phyloP scores from a whole-genome alignment of 805 yeast genomes.

The Starmerella etchellsii region DNA sequence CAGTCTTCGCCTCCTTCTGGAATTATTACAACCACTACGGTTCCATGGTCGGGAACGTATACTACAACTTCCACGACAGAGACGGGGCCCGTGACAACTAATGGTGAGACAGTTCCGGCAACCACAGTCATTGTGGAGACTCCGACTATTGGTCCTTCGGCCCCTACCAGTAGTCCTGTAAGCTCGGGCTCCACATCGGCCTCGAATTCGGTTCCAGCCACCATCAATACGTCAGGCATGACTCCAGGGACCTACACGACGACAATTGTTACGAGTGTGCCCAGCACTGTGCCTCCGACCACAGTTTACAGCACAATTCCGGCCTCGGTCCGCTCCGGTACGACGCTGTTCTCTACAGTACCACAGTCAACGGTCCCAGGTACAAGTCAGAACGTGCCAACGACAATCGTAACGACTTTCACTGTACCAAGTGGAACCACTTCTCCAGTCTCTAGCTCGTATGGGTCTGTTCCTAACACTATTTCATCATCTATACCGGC shows the following conservation, averaged over 20 bases:
- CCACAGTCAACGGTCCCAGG: neutral
- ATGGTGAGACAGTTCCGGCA: neutral
- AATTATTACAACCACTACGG: neutral
- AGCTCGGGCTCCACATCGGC: neutral
- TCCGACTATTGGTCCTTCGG: neutral
- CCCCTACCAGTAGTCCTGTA: neutral
- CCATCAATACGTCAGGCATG: neutral
- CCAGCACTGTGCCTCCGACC: constrained; percentile 1
- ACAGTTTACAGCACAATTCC: constrained; percentile 11
- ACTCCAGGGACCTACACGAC: constrained; percentile 2
- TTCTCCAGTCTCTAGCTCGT: neutral
- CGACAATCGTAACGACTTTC: neutral
- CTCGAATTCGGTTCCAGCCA: neutral
- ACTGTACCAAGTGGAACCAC: neutral
- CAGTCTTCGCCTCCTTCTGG: neutral
- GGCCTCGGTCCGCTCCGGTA: constrained; percentile 9
- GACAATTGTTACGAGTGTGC: neutral
- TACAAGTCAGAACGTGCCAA: neutral
- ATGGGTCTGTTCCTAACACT: neutral
- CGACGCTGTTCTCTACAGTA: constrained; percentile 1
- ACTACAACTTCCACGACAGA: neutral
- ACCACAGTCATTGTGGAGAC: constrained; percentile 1
- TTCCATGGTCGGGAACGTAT: neutral
- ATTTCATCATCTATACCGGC: neutral
- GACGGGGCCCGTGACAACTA: neutral